Evolutionary conservation across 352 stramenopile genomes (phyloP).

Genomic region (Globisporangium apiculatum): DNA sequence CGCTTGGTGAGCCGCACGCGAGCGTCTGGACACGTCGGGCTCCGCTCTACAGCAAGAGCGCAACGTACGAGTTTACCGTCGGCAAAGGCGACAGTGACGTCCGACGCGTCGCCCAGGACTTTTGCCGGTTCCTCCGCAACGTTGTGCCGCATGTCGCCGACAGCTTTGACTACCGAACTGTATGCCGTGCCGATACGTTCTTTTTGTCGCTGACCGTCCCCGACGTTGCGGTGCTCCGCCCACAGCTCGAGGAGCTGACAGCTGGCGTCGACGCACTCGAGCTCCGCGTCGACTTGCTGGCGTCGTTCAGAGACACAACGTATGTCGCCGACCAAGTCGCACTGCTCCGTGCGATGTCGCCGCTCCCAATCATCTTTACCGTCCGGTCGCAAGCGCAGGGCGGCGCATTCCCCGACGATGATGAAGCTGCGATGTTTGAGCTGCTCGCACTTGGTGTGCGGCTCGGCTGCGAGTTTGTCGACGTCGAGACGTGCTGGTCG

Average conservation of each 20-base stretch:
- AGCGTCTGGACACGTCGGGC: slow-evolving; percentile 50
- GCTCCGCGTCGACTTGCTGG: slow-evolving; percentile 92
- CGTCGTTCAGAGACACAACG: slow-evolving; percentile 33
- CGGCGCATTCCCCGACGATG: slow-evolving; percentile 90
- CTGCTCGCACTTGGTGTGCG: slow-evolving; percentile 89
- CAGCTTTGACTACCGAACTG: slow-evolving; percentile 43
- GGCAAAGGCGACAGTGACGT: slow-evolving; percentile 51
- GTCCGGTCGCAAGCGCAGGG: slow-evolving; percentile 93
- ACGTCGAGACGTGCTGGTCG: slow-evolving; percentile 92
- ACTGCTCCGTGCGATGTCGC: slow-evolving; percentile 79
- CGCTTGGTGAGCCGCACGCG: slow-evolving; percentile 48
- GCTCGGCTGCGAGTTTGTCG: slow-evolving; percentile 93
- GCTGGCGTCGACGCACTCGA: slow-evolving; percentile 93
- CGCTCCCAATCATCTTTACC: slow-evolving; percentile 95
- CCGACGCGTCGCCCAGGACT: slow-evolving; percentile 55
- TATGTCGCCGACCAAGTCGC: slow-evolving; percentile 72
- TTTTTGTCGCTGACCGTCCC: slow-evolving; percentile 77
- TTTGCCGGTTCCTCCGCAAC: slow-evolving; percentile 59
- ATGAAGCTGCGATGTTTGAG: slow-evolving; percentile 80
- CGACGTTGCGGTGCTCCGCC: slow-evolving; percentile 38
- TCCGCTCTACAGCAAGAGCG: slow-evolving; percentile 45
- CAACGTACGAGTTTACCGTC: slow-evolving; percentile 57
- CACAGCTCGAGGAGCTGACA: slow-evolving; percentile 43
- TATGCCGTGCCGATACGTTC: slow-evolving; percentile 55
- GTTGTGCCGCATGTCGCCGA: slow-evolving; percentile 35